These are phyloP conservation scores for Pinus albicaulis DNA, from an alignment of 75 land plant species.

Conservation along the genomic window DNA sequence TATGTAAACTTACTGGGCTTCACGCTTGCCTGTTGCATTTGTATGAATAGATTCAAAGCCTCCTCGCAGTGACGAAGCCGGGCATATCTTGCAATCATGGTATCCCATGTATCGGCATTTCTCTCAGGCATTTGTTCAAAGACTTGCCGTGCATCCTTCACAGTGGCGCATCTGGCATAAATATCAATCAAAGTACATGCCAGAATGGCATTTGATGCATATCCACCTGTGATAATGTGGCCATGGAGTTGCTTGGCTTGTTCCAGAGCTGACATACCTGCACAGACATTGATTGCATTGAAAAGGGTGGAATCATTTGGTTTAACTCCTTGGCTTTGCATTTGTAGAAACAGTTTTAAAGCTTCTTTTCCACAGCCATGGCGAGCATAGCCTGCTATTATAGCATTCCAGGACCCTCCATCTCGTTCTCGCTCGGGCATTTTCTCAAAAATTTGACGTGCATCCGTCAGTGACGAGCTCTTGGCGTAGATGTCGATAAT, in stretches of 20 bases:
- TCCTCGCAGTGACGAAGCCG: slow-evolving; percentile 22
- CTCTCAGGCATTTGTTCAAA: slow-evolving; percentile 50
- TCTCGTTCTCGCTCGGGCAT: not conserved
- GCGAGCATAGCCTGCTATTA: slow-evolving; percentile 64
- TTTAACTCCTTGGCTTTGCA: slow-evolving; percentile 55
- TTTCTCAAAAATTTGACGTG: no score
- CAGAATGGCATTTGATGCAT: slow-evolving; percentile 27
- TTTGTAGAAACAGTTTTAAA: slow-evolving; percentile 52
- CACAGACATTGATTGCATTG: slow-evolving; percentile 58
- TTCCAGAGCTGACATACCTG: slow-evolving; percentile 30
- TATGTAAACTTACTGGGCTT: slow-evolving; percentile 47
- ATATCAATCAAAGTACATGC: slow-evolving; percentile 45
- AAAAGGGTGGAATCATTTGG: slow-evolving; percentile 62
- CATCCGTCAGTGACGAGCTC: no score
- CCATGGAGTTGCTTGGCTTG: slow-evolving; percentile 63
- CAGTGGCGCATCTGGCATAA: slow-evolving; percentile 37
- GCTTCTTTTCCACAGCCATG: slow-evolving; percentile 52
- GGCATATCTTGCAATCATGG: slow-evolving; percentile 52
- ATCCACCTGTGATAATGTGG: slow-evolving; percentile 37
- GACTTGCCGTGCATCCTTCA: slow-evolving; percentile 30
- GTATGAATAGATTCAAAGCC: slow-evolving; percentile 20
- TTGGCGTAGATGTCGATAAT: no score
- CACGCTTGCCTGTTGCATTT: slow-evolving; percentile 26
- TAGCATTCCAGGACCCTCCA: slow-evolving; percentile 43
- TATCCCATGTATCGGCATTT: slow-evolving; percentile 74